These are phyloP conservation scores for Penicillium sp. DNA, from an alignment of 2,329 filamentous ascomycete species.

Conservation along the genomic window DNA sequence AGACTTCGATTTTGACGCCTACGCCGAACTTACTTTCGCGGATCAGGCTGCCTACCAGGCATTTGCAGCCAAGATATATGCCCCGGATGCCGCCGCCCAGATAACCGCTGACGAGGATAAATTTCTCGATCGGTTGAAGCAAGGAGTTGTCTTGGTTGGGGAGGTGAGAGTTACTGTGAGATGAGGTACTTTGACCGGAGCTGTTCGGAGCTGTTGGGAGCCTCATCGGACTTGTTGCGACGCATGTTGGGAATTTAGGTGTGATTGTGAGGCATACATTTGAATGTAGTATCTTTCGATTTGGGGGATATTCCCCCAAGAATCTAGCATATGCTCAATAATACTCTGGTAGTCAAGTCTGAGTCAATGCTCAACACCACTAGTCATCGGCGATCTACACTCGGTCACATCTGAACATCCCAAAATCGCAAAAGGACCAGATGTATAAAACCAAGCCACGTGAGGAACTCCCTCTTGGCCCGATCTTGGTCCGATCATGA, in stretches of 20 bases:
- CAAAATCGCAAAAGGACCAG: background rate
- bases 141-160: background rate
- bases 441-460: background rate
- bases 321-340: background rate
- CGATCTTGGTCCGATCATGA: background rate
- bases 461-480: background rate
- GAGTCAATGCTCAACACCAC: background rate
- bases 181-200: background rate
- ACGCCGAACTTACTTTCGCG: conserved; percentile 14
- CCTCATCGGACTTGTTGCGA: background rate
- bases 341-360: background rate
- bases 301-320: too few species aligned
- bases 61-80: conserved; percentile 8
- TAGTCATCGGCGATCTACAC: too few species aligned
- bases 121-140: conserved; percentile 13
- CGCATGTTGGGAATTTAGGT: too few species aligned
- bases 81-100: conserved; percentile 12
- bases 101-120: conserved; percentile 17
- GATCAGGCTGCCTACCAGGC: conserved; percentile 11
- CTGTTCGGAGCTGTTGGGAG: background rate
- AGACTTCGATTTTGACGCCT: conserved; percentile 15
- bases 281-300: background rate
- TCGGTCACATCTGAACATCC: background rate
- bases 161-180: conserved; percentile 2
- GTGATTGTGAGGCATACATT: background rate